A percentile compares a stretch with the other conserved stretches of the same genome.
phyloP scores from a whole-genome alignment of 495 filamentous ascomycete species.

The Xylaria palmicola region DNA sequence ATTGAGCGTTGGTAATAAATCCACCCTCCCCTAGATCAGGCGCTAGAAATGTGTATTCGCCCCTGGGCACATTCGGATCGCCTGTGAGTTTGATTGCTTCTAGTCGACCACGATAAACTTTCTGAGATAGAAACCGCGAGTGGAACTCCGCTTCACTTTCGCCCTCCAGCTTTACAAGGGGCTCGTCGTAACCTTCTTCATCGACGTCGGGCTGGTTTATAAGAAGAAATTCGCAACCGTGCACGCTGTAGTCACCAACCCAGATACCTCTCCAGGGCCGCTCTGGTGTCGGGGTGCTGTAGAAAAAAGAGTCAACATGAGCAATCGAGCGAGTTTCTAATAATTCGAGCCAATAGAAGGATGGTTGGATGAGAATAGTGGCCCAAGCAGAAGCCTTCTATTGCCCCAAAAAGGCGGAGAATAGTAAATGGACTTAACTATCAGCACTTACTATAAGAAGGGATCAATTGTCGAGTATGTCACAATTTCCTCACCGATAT shows the following conservation, averaged over 20 bases:
- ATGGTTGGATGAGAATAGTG: not conserved
- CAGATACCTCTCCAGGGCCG: slow-evolving; percentile 87
- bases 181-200: slow-evolving; percentile 26
- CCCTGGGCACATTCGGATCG: slow-evolving; percentile 83
- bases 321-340: not conserved
- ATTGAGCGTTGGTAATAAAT: slow-evolving; percentile 53
- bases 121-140: slow-evolving; percentile 33
- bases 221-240: slow-evolving; percentile 86
- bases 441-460: slow-evolving; percentile 49
- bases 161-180: slow-evolving; percentile 28
- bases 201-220: slow-evolving; percentile 65
- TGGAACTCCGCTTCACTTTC: slow-evolving; percentile 44
- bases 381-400: not conserved
- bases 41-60: slow-evolving; percentile 75
- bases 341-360: too few species aligned
- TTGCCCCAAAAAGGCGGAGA: not conserved
- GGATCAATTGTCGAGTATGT: slow-evolving; percentile 77
- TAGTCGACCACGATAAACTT: slow-evolving; percentile 58
- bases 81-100: slow-evolving; percentile 89
- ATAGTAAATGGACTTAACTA: not conserved
- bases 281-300: slow-evolving; percentile 62
- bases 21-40: slow-evolving; percentile 70
- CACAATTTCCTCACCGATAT: slow-evolving; percentile 62
- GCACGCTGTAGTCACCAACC: slow-evolving; percentile 85
- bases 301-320: not conserved